phyloP scores from a whole-genome alignment of 495 filamentous ascomycete species.

The Recurvomyces mirabilis region DNA sequence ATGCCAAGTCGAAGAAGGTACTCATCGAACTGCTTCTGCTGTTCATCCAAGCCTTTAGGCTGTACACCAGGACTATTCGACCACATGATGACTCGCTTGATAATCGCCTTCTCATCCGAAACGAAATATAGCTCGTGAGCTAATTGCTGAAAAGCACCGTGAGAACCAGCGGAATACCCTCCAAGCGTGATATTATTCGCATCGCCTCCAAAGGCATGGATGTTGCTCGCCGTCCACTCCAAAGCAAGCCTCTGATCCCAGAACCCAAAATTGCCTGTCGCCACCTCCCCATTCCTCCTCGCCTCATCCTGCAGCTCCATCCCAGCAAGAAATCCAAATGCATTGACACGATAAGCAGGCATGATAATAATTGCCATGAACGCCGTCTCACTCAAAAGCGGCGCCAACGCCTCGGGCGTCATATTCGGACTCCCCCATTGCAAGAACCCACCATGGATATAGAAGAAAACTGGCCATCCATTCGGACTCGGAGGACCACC shows the following conservation, averaged over 20 bases:
- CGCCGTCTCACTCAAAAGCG: slow-evolving; percentile 26
- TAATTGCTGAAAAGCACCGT: slow-evolving; percentile 43
- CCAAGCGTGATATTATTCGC: slow-evolving; percentile 30
- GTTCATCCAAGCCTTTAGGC: slow-evolving; percentile 37
- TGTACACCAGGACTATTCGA: slow-evolving; percentile 47
- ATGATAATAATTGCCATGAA: slow-evolving; percentile 27
- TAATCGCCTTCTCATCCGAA: slow-evolving; percentile 30
- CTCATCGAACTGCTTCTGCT: slow-evolving; percentile 46
- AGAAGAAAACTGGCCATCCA: slow-evolving; percentile 34
- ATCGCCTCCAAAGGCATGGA: slow-evolving; percentile 30
- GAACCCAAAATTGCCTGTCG: slow-evolving; percentile 28
- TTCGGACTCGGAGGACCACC: slow-evolving; percentile 15
- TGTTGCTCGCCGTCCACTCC: slow-evolving; percentile 33
- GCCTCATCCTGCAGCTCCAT: slow-evolving; percentile 22
- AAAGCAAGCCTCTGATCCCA: slow-evolving; percentile 34
- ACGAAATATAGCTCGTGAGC: slow-evolving; percentile 42
- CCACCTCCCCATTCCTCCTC: slow-evolving; percentile 9
- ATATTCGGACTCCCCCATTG: slow-evolving; percentile 44
- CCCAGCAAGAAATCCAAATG: slow-evolving; percentile 32
- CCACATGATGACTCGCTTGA: slow-evolving; percentile 42
- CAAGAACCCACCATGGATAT: slow-evolving; percentile 46
- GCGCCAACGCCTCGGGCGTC: slow-evolving; percentile 15
- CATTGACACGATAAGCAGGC: slow-evolving; percentile 33
- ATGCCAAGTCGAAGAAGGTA: slow-evolving; percentile 40
- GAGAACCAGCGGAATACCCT: slow-evolving; percentile 31